A percentile compares a stretch with the other conserved stretches of the same genome.
Conservation (phyloP, 345 rosid species). For the Carallia brachiata region DNA sequence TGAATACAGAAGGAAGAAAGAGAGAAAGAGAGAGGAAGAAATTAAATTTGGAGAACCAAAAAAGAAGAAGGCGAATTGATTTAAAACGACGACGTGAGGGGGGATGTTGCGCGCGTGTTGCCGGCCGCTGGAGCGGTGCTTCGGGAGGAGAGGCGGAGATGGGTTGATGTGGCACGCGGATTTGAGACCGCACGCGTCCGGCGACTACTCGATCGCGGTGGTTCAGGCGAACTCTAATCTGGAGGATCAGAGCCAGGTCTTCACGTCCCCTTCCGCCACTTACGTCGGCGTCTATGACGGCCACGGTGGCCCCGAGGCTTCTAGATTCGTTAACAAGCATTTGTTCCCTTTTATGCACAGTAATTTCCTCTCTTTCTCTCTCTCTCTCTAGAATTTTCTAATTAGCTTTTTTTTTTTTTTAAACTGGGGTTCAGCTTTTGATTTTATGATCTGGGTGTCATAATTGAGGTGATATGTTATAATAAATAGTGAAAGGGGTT, state of each 20-base stretch:
- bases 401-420: not conserved
- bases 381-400: not conserved
- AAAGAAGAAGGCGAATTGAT: too few relatives aligned
- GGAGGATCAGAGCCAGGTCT: constrained; percentile 94
- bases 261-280: constrained; percentile 68
- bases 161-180: constrained; percentile 81
- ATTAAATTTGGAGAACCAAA: too few relatives aligned
- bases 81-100: not conserved
- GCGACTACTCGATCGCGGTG: constrained; percentile 93
- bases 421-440: not conserved
- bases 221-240: constrained; percentile 81
- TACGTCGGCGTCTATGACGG: constrained; percentile 92
- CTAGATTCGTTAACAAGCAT: constrained; percentile 80
- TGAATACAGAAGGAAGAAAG: too few relatives aligned
- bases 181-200: constrained; percentile 71
- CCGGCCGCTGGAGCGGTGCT: constrained; percentile 71
- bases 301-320: constrained; percentile 98
- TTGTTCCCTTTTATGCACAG: constrained; percentile 77
- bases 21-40: not conserved
- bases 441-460: not conserved
- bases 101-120: constrained; percentile 56
- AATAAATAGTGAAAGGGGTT: not conserved
- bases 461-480: not conserved
- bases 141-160: constrained; percentile 64
- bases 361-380: constrained; percentile 27